phyloP scores from a whole-genome alignment of 2,329 filamentous ascomycete genomes.

The Sporothrix brunneoviolacea region DNA sequence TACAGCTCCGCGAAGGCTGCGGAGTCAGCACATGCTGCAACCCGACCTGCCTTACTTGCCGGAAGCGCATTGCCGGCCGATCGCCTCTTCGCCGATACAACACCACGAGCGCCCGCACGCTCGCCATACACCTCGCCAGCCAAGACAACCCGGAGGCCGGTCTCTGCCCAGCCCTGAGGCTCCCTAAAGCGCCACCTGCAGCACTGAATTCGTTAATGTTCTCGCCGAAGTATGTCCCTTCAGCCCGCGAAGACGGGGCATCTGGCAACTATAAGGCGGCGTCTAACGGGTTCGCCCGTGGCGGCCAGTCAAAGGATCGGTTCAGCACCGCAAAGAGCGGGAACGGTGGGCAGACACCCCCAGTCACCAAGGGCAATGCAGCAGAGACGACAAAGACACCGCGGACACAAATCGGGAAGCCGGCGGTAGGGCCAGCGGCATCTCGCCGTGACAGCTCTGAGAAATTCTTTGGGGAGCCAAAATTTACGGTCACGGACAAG shows the following conservation, averaged over 20 bases:
- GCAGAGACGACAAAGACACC: neutral
- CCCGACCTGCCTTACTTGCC: slow-evolving; percentile 73
- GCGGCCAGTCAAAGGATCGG: slow-evolving; percentile 7
- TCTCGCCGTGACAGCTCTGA: neutral
- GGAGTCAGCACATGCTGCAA: slow-evolving; percentile 61
- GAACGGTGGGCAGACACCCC: neutral
- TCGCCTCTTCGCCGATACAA: slow-evolving; percentile 73
- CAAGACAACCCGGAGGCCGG: slow-evolving; percentile 68
- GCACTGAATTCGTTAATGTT: slow-evolving; percentile 44
- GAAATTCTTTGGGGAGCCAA: slow-evolving; percentile 1
- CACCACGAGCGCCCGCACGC: slow-evolving; percentile 69
- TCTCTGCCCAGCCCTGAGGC: slow-evolving; percentile 52
- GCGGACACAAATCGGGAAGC: neutral
- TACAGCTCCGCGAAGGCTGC: slow-evolving; percentile 78
- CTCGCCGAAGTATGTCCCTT: slow-evolving; percentile 26
- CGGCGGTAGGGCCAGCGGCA: neutral
- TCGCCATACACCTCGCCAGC: slow-evolving; percentile 74
- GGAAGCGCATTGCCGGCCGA: slow-evolving; percentile 58
- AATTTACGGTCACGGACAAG: slow-evolving; percentile 39
- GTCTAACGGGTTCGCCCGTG: slow-evolving; percentile 4
- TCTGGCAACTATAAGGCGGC: slow-evolving; percentile 13
- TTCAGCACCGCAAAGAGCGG: neutral
- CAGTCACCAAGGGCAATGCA: neutral
- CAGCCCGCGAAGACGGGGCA: slow-evolving; percentile 16
- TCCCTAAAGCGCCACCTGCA: slow-evolving; percentile 37